Conservation (phyloP, 1,284 basidiomycete species). For the Cutaneotrichosporon daszewskae region DNA sequence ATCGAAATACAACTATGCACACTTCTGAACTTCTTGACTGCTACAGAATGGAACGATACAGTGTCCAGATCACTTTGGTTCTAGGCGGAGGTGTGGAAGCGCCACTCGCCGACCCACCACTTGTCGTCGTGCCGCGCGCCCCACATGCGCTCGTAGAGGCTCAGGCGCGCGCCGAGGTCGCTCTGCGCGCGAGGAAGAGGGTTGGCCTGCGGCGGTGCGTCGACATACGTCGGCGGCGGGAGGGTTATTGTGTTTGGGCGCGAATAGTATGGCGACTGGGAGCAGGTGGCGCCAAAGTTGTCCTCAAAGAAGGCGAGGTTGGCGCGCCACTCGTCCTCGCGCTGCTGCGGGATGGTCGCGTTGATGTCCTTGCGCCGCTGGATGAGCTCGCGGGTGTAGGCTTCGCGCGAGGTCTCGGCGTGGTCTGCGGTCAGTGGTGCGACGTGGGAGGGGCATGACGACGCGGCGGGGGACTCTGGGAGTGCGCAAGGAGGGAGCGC, state of each 20-base stretch:
- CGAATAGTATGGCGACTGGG: not conserved
- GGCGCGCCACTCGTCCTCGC: conserved; percentile 1
- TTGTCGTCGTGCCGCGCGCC: conserved; percentile 16
- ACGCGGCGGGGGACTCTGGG: too few relatives aligned
- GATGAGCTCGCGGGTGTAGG: conserved; percentile 9
- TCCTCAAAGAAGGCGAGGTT: conserved; percentile 4
- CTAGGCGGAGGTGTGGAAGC: not conserved
- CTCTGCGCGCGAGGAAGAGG: too few relatives aligned
- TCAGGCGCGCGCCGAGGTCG: too few relatives aligned
- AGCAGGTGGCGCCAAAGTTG: not conserved
- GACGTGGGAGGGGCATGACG: too few relatives aligned
- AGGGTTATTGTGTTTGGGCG: too few relatives aligned
- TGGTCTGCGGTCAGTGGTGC: conserved; percentile 12
- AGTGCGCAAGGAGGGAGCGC: too few relatives aligned
- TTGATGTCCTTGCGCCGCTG: conserved; percentile 6
- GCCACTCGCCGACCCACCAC: conserved; percentile 22
- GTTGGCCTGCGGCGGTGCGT: too few relatives aligned
- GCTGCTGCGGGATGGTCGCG: not conserved
- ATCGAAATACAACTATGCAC: too few relatives aligned
- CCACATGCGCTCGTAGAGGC: conserved; percentile 12
- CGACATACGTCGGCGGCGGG: too few relatives aligned
- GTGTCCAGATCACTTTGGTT: too few relatives aligned
- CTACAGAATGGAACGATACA: too few relatives aligned
- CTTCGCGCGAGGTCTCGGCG: conserved; percentile 13
- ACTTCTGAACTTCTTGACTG: too few relatives aligned